Percentiles rank a stretch among this genome's conserved stretches.
Conservation (phyloP, 164 flowering plant species). For the Aristolochia contorta region DNA sequence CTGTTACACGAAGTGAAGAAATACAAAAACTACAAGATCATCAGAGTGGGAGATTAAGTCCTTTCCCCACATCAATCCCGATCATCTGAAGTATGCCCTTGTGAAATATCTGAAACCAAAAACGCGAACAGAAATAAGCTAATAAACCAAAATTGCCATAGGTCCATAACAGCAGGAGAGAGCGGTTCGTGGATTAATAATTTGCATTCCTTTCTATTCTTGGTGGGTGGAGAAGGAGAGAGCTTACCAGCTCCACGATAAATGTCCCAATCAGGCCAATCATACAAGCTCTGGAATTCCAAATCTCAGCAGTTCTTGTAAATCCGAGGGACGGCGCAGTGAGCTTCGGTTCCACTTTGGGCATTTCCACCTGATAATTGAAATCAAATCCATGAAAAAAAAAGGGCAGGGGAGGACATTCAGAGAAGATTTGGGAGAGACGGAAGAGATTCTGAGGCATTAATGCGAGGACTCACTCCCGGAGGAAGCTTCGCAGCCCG, state of each 20-base stretch:
- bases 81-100: slow-evolving; percentile 82
- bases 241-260: slow-evolving; percentile 68
- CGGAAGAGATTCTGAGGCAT: background rate
- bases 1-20: background rate
- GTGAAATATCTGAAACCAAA: slow-evolving; percentile 54
- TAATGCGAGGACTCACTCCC: slow-evolving; percentile 1
- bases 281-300: slow-evolving; percentile 97
- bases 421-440: background rate
- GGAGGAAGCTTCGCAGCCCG: slow-evolving; percentile 5
- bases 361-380: slow-evolving; percentile 53
- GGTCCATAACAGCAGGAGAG: too few relatives aligned
- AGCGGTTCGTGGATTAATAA: too few relatives aligned
- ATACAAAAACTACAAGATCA: background rate
- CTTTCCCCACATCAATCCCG: slow-evolving; percentile 89
- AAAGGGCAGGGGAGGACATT: too few relatives aligned
- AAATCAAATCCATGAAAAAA: background rate
- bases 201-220: background rate
- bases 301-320: slow-evolving; percentile 73
- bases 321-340: slow-evolving; percentile 68
- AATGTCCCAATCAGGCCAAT: slow-evolving; percentile 86
- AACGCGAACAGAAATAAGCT: background rate
- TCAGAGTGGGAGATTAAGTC: slow-evolving; percentile 82
- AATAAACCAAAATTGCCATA: background rate
- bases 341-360: slow-evolving; percentile 69
- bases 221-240: background rate